Conservation (phyloP, 169 alveolate genomes). For the Plasmodium knowlesi region DNA sequence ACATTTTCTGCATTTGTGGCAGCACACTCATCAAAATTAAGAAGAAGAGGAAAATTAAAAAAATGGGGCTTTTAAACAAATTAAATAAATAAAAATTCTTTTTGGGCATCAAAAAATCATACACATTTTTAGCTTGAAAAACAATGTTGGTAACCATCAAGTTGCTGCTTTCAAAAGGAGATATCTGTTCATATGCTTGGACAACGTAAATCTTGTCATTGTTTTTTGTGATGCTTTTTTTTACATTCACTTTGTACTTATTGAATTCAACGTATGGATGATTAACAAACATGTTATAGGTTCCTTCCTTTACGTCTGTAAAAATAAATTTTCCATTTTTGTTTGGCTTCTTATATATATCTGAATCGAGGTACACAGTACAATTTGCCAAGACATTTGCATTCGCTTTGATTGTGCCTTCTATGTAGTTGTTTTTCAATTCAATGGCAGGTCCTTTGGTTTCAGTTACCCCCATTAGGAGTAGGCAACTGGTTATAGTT, state of each 20-base stretch:
- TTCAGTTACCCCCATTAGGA: neutral
- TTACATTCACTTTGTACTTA: slow-evolving; percentile 66
- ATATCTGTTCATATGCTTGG: slow-evolving; percentile 60
- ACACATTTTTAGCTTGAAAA: slow-evolving; percentile 31
- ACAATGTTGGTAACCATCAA: slow-evolving; percentile 43
- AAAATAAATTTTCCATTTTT: slow-evolving; percentile 69
- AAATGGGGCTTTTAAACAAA: slow-evolving; percentile 68
- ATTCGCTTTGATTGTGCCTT: slow-evolving; percentile 41
- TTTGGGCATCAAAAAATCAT: slow-evolving; percentile 51
- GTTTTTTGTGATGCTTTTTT: slow-evolving; percentile 38
- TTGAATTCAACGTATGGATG: slow-evolving; percentile 72
- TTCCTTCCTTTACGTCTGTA: slow-evolving; percentile 71
- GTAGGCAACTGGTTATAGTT: neutral
- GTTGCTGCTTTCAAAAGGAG: slow-evolving; percentile 67
- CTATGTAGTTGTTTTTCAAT: slow-evolving; percentile 68
- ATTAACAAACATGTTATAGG: slow-evolving; percentile 46
- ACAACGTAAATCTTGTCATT: slow-evolving; percentile 50
- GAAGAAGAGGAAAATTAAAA: slow-evolving; percentile 61
- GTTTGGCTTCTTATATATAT: slow-evolving; percentile 46
- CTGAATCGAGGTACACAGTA: slow-evolving; percentile 64
- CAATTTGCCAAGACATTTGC: slow-evolving; percentile 24
- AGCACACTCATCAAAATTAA: slow-evolving; percentile 57
- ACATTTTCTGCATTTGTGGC: slow-evolving; percentile 67
- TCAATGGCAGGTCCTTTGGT: slow-evolving; percentile 41
- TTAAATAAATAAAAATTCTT: slow-evolving; percentile 34